Evolutionary conservation across 2,329 filamentous ascomycete species (phyloP).

Genomic region (Didymella glomerata): DNA sequence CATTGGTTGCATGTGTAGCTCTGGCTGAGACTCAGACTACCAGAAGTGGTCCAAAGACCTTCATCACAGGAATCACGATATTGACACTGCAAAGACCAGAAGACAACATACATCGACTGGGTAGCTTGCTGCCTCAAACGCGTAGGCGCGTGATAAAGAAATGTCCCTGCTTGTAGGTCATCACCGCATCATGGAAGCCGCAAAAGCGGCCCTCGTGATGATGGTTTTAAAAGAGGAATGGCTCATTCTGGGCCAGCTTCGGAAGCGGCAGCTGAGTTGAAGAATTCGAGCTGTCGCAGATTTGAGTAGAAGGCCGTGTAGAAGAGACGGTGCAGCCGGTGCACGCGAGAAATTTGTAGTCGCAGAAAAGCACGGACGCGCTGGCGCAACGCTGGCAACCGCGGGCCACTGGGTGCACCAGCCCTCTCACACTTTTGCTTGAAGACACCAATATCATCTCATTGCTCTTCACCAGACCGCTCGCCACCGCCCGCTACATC

Average conservation of each 20-base stretch:
- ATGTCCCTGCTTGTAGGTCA: constrained; percentile 73
- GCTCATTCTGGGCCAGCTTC: constrained; percentile 73
- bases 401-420: constrained; percentile 36
- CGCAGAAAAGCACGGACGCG: constrained; percentile 22
- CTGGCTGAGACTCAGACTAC: constrained; percentile 52
- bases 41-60: constrained; percentile 51
- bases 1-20: constrained; percentile 39
- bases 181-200: constrained; percentile 72
- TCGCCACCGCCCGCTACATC: constrained; percentile 25
- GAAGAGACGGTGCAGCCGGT: constrained; percentile 27
- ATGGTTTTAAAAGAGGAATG: constrained; percentile 81
- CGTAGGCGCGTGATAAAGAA: constrained; percentile 42
- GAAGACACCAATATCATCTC: constrained; percentile 29
- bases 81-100: constrained; percentile 12
- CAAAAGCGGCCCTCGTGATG: constrained; percentile 72
- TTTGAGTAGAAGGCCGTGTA: constrained; percentile 75
- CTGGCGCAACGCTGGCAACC: constrained; percentile 19
- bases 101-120: constrained; percentile 15
- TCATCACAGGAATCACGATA: constrained; percentile 42
- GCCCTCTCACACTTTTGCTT: constrained; percentile 43
- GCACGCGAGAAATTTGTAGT: constrained; percentile 35
- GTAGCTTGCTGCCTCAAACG: constrained; percentile 23
- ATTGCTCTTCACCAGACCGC: constrained; percentile 30
- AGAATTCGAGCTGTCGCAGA: constrained; percentile 69
- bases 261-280: constrained; percentile 73